phyloP scores from a whole-genome alignment of 345 rosid genomes.

The Chamaenerion angustifolium region DNA sequence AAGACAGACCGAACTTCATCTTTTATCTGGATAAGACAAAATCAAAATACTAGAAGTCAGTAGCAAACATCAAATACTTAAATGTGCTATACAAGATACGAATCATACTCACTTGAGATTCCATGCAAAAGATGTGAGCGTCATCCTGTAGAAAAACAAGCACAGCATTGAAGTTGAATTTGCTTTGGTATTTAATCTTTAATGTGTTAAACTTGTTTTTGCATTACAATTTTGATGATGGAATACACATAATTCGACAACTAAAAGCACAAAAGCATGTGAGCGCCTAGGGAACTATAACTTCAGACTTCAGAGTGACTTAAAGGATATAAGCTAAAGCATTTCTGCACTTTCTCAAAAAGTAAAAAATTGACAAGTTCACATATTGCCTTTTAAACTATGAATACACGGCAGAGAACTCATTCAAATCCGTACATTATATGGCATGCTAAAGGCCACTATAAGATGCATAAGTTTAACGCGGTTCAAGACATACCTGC shows the following conservation, averaged over 20 bases:
- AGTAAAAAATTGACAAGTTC: too few species aligned
- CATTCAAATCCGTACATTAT: too few species aligned
- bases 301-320: too few species aligned
- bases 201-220: too few species aligned
- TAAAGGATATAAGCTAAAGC: too few species aligned
- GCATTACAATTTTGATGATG: not conserved
- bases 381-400: too few species aligned
- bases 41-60: slow-evolving; percentile 3
- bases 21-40: slow-evolving; percentile 41
- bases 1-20: slow-evolving; percentile 71
- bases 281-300: too few species aligned
- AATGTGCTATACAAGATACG: slow-evolving; percentile 1
- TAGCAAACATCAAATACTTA: not conserved
- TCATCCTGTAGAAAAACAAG: slow-evolving; percentile 60
- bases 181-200: not conserved
- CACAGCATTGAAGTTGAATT: slow-evolving; percentile 2
- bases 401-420: too few species aligned
- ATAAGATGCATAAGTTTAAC: not conserved
- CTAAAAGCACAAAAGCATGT: too few species aligned
- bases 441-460: not conserved
- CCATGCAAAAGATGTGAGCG: slow-evolving; percentile 90
- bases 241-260: not conserved
- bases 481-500: slow-evolving; percentile 40
- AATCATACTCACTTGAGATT: slow-evolving; percentile 45
- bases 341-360: too few species aligned